Conservation (phyloP, 345 rosid species). For the Bruguiera sexangula region DNA sequence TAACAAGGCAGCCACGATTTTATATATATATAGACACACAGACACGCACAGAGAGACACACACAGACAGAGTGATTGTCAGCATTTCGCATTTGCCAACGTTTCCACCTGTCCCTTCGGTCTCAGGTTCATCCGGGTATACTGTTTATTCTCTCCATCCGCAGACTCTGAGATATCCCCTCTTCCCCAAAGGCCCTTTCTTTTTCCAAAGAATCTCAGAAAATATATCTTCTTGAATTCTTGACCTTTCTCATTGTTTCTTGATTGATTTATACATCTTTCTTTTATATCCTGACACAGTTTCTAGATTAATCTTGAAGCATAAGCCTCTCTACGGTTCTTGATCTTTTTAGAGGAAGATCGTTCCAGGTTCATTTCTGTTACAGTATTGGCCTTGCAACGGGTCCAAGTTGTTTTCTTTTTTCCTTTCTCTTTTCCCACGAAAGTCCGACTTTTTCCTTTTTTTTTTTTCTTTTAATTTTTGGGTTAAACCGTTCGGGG, state of each 20-base stretch:
- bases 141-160: background rate
- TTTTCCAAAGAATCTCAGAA: slow-evolving; percentile 13
- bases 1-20: background rate
- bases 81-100: background rate
- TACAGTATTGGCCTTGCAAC: background rate
- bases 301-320: too few relatives aligned
- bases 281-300: background rate
- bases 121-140: slow-evolving; percentile 28
- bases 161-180: slow-evolving; percentile 26
- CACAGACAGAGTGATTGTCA: too few relatives aligned
- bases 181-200: slow-evolving; percentile 17
- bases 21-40: background rate
- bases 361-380: background rate
- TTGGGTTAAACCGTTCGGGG: background rate
- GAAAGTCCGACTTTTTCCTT: background rate
- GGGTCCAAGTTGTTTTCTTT: background rate
- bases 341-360: too few relatives aligned
- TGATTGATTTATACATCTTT: background rate
- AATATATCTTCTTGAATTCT: background rate
- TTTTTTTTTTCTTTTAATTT: background rate
- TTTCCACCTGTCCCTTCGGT: slow-evolving; percentile 3
- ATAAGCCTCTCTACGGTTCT: too few relatives aligned
- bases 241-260: background rate
- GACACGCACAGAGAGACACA: too few relatives aligned
- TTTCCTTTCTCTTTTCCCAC: background rate